A percentile compares a stretch with the other conserved stretches of the same genome.
Conservation (phyloP, 352 stramenopile species). For the Phytophthora fragariae region DNA sequence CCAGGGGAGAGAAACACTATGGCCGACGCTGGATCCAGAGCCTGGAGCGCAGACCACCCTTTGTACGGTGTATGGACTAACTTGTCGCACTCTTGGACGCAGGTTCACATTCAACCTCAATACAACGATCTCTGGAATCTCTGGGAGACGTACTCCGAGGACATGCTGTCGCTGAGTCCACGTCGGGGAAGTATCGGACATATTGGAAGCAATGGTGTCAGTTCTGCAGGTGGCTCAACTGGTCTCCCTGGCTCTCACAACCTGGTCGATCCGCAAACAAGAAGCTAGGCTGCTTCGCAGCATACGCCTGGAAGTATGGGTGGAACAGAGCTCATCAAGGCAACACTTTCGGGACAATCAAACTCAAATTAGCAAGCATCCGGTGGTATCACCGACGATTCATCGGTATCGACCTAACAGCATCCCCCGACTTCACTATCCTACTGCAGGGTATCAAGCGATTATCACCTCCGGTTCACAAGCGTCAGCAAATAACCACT, state of each 20-base stretch:
- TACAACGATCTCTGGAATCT: constrained; percentile 16
- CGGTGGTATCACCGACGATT: constrained; percentile 28
- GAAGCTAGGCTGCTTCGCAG: constrained; percentile 4
- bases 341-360: constrained; percentile 25
- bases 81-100: constrained; percentile 3
- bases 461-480: constrained; percentile 14
- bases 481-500: constrained; percentile 30
- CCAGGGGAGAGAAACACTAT: constrained; percentile 5
- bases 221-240: neutral
- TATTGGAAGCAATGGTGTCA: constrained; percentile 7
- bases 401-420: constrained; percentile 1
- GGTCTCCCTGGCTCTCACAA: neutral
- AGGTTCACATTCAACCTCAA: constrained; percentile 5
- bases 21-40: constrained; percentile 10
- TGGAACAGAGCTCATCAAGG: constrained; percentile 8
- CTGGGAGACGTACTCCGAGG: constrained; percentile 6
- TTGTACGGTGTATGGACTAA: constrained; percentile 4
- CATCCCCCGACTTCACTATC: constrained; percentile 5
- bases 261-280: neutral
- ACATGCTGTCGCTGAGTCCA: neutral
- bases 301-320: constrained; percentile 7
- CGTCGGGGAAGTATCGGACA: neutral
- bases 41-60: constrained; percentile 6
- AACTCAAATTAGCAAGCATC: constrained; percentile 23
- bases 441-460: constrained; percentile 28